Evolutionary conservation across 75 land plant species (phyloP).

Genomic region (Cupressus sempervirens): DNA sequence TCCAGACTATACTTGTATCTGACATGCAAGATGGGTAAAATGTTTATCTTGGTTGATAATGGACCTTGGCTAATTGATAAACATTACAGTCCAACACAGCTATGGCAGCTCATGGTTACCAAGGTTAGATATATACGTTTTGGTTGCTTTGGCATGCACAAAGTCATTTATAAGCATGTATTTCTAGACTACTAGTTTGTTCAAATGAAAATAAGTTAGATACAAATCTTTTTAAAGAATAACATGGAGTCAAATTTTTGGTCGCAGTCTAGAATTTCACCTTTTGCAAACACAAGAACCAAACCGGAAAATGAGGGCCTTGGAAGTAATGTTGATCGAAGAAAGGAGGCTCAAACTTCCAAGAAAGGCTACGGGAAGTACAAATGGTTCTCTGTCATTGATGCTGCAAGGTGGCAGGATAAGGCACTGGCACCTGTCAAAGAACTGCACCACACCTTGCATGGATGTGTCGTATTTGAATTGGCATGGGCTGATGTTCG

Average conservation of each 20-base stretch:
- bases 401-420: conserved; percentile 38
- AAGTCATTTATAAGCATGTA: background rate
- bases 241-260: background rate
- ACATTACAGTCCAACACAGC: conserved; percentile 54
- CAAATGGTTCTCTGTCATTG: conserved; percentile 44
- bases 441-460: conserved; percentile 49
- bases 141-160: background rate
- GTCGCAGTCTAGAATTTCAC: conserved; percentile 85
- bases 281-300: conserved; percentile 71
- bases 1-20: conserved; percentile 72
- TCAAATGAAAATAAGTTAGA: background rate
- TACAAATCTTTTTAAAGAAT: background rate
- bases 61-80: conserved; percentile 71
- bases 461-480: conserved; percentile 85
- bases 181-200: background rate
- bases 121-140: conserved; percentile 43
- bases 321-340: conserved; percentile 8
- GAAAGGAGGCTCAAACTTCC: conserved; percentile 7
- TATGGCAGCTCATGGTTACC: conserved; percentile 96
- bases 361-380: conserved; percentile 4
- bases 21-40: conserved; percentile 47
- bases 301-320: conserved; percentile 23
- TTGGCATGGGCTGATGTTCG: conserved; percentile 68
- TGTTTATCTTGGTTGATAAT: conserved; percentile 88
- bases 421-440: conserved; percentile 57